A percentile compares a stretch with the other conserved stretches of the same genome.
Conservation (phyloP, 2,329 filamentous ascomycete genomes). For the Scytalidium sp. region DNA sequence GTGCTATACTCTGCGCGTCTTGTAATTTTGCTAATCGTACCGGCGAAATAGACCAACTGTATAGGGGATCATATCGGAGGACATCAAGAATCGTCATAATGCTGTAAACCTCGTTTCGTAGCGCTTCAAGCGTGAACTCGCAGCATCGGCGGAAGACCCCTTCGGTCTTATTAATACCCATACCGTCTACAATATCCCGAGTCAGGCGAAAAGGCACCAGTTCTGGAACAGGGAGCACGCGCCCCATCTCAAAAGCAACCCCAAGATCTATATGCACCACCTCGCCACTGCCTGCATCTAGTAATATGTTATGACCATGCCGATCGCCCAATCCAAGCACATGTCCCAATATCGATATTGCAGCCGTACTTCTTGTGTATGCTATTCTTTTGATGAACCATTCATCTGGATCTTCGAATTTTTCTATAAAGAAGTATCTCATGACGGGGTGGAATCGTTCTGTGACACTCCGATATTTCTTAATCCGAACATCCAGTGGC, state of each 20-base stretch:
- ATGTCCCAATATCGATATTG: constrained; percentile 92
- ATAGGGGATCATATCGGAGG: constrained; percentile 93
- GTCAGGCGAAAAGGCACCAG: constrained; percentile 94
- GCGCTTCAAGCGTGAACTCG: constrained; percentile 91
- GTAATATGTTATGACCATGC: constrained; percentile 93
- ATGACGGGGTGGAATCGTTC: constrained; percentile 89
- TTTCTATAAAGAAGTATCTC: constrained; percentile 96
- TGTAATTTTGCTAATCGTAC: constrained; percentile 63
- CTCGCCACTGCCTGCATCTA: constrained; percentile 87
- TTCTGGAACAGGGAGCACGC: constrained; percentile 92
- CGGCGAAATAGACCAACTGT: constrained; percentile 88
- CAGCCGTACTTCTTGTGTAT: constrained; percentile 90
- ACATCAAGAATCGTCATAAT: constrained; percentile 99
- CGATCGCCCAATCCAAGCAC: constrained; percentile 90
- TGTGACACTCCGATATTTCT: constrained; percentile 73
- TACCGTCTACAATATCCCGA: constrained; percentile 91
- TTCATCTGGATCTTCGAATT: constrained; percentile 88
- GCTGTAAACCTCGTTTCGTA: constrained; percentile 91
- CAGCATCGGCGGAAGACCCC: constrained; percentile 97
- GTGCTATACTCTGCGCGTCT: constrained; percentile 50
- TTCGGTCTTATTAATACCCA: constrained; percentile 93
- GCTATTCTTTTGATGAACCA: constrained; percentile 90
- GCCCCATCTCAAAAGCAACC: constrained; percentile 94
- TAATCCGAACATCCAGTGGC: constrained; percentile 67
- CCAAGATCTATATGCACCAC: constrained; percentile 96